These are phyloP conservation scores for Solanum peruvianum DNA, from an alignment of 257 asterid species.

Conservation along the genomic window DNA sequence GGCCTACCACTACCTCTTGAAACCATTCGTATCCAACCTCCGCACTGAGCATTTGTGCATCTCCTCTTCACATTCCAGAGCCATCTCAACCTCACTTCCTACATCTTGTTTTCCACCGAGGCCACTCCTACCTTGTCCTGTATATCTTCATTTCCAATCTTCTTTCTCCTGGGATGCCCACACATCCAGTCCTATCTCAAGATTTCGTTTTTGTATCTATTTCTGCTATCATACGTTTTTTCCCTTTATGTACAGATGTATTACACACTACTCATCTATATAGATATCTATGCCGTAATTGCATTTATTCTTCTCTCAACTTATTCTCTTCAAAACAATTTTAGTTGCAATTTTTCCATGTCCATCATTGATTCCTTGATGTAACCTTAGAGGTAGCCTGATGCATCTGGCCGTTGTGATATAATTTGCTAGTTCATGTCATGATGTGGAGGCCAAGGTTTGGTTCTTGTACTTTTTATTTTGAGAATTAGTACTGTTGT, in stretches of 20 bases:
- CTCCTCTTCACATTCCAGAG: neutral
- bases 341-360: neutral
- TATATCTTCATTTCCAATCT: neutral
- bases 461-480: neutral
- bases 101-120: neutral
- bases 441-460: neutral
- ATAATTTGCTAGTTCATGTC: neutral
- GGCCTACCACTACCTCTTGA: neutral
- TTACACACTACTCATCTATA: neutral
- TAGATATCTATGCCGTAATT: neutral
- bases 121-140: neutral
- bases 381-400: neutral
- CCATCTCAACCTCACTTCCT: neutral
- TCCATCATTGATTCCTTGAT: neutral
- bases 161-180: neutral
- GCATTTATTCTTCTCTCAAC: neutral
- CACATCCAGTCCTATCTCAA: neutral
- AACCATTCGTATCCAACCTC: neutral
- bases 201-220: neutral
- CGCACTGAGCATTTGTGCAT: neutral
- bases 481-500: neutral
- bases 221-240: neutral
- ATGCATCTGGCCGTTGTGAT: neutral
- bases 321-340: neutral
- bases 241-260: neutral